Evolutionary conservation across 148 eudicot species (phyloP).

Genomic region (Talinum fruticosum): DNA sequence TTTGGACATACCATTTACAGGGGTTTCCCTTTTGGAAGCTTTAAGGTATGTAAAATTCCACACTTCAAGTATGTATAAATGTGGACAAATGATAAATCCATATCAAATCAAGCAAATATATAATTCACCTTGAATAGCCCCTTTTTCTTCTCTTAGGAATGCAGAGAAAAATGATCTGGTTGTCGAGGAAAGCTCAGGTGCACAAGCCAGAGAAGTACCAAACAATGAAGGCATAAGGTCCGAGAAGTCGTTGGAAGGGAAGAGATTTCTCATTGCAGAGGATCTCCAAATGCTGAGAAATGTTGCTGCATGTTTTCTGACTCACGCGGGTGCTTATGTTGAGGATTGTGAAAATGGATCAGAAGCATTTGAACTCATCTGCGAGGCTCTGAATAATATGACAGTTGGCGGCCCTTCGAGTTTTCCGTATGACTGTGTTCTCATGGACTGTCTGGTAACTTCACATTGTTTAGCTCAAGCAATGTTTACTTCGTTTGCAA

Average conservation of each 20-base stretch:
- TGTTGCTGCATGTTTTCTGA: constrained; percentile 16
- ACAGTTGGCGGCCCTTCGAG: constrained; percentile 17
- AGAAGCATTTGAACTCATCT: constrained; percentile 20
- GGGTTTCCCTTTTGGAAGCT: constrained; percentile 31
- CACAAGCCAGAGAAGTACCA: not conserved
- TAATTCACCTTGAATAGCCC: not conserved
- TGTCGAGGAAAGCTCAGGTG: not conserved
- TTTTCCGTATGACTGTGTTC: constrained; percentile 59
- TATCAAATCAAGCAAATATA: not conserved
- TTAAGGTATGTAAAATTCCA: constrained; percentile 17
- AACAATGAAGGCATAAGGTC: constrained; percentile 4
- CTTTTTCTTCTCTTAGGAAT: not conserved
- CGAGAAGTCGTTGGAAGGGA: constrained; percentile 22
- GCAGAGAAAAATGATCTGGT: constrained; percentile 11
- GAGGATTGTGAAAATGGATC: constrained; percentile 24
- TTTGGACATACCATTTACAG: constrained; percentile 38
- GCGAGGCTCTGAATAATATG: constrained; percentile 10
- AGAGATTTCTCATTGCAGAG: constrained; percentile 25
- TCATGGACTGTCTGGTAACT: constrained; percentile 52
- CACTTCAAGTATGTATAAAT: no score
- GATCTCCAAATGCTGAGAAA: constrained; percentile 16
- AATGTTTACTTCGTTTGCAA: no score
- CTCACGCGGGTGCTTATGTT: constrained; percentile 18
- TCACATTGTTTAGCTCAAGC: not conserved
- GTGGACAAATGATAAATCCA: no score